phyloP scores from a whole-genome alignment of 306 rosid species.

The Mimosa pudica region DNA sequence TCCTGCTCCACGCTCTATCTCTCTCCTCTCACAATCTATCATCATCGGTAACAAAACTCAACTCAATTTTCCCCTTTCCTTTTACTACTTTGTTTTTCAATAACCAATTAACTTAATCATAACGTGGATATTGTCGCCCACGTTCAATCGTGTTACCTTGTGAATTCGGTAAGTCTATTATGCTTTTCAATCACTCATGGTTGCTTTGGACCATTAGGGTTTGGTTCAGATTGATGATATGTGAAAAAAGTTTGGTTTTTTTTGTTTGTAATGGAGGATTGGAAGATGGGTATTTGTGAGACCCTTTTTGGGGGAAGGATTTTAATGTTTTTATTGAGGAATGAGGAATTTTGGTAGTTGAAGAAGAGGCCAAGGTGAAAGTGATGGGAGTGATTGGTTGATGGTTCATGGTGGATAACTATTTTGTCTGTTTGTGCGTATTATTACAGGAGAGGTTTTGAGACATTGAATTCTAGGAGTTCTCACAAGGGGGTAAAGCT shows the following conservation, averaged over 20 bases:
- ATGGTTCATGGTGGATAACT: conserved; percentile 81
- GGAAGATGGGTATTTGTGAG: conserved; percentile 44
- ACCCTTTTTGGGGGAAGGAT: conserved; percentile 45
- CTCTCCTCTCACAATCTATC: conserved; percentile 3
- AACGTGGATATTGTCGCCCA: neutral
- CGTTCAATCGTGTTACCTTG: neutral
- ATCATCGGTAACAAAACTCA: conserved; percentile 46
- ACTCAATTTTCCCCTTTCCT: neutral
- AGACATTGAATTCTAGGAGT: conserved; percentile 56
- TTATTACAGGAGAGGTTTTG: conserved; percentile 84
- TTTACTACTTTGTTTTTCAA: neutral
- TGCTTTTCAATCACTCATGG: neutral
- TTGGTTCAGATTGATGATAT: conserved; percentile 12
- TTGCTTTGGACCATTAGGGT: conserved; percentile 8
- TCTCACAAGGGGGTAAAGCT: conserved; percentile 35
- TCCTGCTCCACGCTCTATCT: conserved; percentile 2
- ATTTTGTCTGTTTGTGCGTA: conserved; percentile 69
- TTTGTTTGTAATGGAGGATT: conserved; percentile 43
- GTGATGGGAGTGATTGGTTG: conserved; percentile 67
- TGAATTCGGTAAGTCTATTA: conserved; percentile 13
- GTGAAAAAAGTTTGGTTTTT: conserved; percentile 38
- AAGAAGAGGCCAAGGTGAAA: conserved; percentile 60
- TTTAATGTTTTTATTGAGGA: conserved; percentile 52
- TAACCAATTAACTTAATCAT: conserved; percentile 1
- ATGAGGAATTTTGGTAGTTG: conserved; percentile 48